These are phyloP conservation scores for Colletotrichum cordylinicola DNA, from an alignment of 2,329 filamentous ascomycete genomes.

Conservation along the genomic window DNA sequence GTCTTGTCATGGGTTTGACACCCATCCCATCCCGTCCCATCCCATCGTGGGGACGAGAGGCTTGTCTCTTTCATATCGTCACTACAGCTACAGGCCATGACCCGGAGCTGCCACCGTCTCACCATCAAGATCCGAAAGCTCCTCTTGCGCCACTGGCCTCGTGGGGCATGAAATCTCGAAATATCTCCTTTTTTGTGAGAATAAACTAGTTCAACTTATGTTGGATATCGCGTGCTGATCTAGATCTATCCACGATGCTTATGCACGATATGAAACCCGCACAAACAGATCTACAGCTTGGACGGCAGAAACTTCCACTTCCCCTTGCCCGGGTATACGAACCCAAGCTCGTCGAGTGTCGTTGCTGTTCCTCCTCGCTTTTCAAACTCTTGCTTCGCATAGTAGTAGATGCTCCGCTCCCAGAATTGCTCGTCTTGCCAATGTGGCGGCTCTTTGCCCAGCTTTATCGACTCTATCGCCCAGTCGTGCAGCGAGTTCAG, in stretches of 20 bases:
- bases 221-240: not conserved
- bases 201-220: not conserved
- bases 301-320: not conserved
- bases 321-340: constrained; percentile 20
- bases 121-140: not conserved
- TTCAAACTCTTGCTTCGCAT: constrained; percentile 77
- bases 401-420: constrained; percentile 71
- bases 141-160: not conserved
- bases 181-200: not conserved
- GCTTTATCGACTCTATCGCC: constrained; percentile 54
- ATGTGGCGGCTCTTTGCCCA: constrained; percentile 70
- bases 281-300: not conserved
- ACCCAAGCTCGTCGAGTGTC: constrained; percentile 53
- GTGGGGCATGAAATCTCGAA: not conserved
- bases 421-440: constrained; percentile 78
- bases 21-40: not conserved
- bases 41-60: not conserved
- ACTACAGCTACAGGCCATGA: not conserved
- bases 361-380: constrained; percentile 67
- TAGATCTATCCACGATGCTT: not conserved
- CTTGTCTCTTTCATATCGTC: not conserved
- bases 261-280: not conserved
- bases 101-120: not conserved
- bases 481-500: constrained; percentile 74
- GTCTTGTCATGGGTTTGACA: not conserved